Conservation (phyloP, 2,329 filamentous ascomycete genomes). For the Byssoonygena ceratinophila region DNA sequence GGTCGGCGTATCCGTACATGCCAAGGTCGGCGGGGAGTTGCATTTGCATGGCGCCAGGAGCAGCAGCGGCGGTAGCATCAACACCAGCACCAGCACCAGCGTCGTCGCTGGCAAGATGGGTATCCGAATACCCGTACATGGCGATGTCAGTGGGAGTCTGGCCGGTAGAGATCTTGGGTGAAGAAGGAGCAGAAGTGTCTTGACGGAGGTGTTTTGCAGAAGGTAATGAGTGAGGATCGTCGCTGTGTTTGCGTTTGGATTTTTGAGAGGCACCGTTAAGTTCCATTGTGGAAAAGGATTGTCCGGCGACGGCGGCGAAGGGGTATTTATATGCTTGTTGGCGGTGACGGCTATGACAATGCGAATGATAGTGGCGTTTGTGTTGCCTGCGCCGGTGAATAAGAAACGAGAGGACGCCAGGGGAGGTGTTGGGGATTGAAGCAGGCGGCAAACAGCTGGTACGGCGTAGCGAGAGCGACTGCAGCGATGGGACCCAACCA, state of each 20-base stretch:
- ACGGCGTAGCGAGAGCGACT: not conserved
- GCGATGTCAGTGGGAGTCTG: slow-evolving; percentile 32
- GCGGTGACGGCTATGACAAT: not conserved
- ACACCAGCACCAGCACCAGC: not conserved
- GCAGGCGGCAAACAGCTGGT: slow-evolving; percentile 1
- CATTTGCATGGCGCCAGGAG: slow-evolving; percentile 27
- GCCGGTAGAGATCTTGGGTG: slow-evolving; percentile 31
- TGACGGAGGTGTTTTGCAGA: slow-evolving; percentile 47
- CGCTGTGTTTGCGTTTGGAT: slow-evolving; percentile 47
- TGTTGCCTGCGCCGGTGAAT: not conserved
- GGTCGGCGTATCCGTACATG: slow-evolving; percentile 20
- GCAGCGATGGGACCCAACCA: not conserved
- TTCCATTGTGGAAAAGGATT: slow-evolving; percentile 33
- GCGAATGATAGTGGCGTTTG: not conserved
- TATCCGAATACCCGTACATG: slow-evolving; percentile 8
- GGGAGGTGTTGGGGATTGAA: not conserved
- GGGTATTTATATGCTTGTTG: slow-evolving; percentile 7
- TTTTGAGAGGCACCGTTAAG: slow-evolving; percentile 33
- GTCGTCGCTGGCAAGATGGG: slow-evolving; percentile 23
- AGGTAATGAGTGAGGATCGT: slow-evolving; percentile 39
- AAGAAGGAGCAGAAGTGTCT: slow-evolving; percentile 31
- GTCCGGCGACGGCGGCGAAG: not conserved
- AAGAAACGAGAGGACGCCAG: not conserved
- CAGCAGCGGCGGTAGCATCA: slow-evolving; percentile 38
- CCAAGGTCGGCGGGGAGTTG: slow-evolving; percentile 31